Conservation (phyloP, 140 eudicot species). For the Artemisia princeps region DNA sequence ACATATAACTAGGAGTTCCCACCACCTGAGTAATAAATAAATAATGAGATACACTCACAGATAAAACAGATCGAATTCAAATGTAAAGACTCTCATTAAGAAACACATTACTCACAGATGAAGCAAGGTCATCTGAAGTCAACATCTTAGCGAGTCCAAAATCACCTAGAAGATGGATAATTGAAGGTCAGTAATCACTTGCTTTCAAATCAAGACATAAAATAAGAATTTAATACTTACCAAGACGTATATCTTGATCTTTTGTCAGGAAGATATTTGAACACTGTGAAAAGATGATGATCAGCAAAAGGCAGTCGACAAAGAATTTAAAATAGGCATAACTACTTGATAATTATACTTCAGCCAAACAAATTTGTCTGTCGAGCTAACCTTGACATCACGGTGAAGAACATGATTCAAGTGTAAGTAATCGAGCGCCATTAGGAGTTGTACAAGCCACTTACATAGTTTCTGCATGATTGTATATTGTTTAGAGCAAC, state of each 20-base stretch:
- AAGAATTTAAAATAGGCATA: slow-evolving; percentile 14
- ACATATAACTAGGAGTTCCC: slow-evolving; percentile 97
- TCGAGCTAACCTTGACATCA: slow-evolving; percentile 77
- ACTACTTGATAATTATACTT: neutral
- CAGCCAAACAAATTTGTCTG: slow-evolving; percentile 10
- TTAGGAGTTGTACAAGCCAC: slow-evolving; percentile 94
- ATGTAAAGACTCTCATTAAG: slow-evolving; percentile 3
- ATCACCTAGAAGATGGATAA: slow-evolving; percentile 58
- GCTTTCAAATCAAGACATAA: slow-evolving; percentile 15
- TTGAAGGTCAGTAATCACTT: slow-evolving; percentile 9
- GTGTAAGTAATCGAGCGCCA: slow-evolving; percentile 94
- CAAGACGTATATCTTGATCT: slow-evolving; percentile 93
- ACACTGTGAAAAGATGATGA: slow-evolving; percentile 51
- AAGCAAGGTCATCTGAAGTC: slow-evolving; percentile 92
- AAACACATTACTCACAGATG: slow-evolving; percentile 61
- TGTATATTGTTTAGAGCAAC: slow-evolving; percentile 19
- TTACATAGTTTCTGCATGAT: slow-evolving; percentile 66
- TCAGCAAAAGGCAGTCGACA: slow-evolving; percentile 12
- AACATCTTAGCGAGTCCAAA: slow-evolving; percentile 95
- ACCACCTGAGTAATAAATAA: slow-evolving; percentile 54
- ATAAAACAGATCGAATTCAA: slow-evolving; percentile 10
- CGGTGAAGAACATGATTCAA: slow-evolving; percentile 91
- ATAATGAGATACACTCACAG: slow-evolving; percentile 5
- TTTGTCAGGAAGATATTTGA: slow-evolving; percentile 90
- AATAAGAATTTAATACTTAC: slow-evolving; percentile 33